phyloP scores from a whole-genome alignment of 148 eudicot genomes.

The Camellia japonica region DNA sequence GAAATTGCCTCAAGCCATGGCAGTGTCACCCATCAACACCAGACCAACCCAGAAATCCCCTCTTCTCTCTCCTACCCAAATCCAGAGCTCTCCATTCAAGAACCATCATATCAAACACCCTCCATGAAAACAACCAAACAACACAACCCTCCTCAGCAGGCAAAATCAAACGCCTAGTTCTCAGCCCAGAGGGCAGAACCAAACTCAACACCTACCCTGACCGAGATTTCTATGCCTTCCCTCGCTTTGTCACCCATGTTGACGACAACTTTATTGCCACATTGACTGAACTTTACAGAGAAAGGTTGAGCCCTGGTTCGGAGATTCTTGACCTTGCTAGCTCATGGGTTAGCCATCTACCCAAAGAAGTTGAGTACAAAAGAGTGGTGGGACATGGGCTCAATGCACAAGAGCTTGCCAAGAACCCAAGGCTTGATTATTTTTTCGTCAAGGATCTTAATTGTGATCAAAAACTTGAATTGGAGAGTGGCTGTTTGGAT shows the following conservation, averaged over 20 bases:
- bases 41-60: neutral
- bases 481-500: constrained; percentile 48
- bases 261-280: constrained; percentile 55
- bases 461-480: constrained; percentile 44
- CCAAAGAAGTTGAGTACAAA: constrained; percentile 45
- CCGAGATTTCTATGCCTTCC: constrained; percentile 57
- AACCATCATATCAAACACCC: constrained; percentile 14
- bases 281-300: constrained; percentile 44
- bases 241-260: constrained; percentile 64
- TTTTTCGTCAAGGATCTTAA: constrained; percentile 73
- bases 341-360: constrained; percentile 80
- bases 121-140: constrained; percentile 21
- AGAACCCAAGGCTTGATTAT: constrained; percentile 51
- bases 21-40: constrained; percentile 12
- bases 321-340: constrained; percentile 70
- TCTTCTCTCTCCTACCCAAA: neutral
- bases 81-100: constrained; percentile 1
- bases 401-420: constrained; percentile 67
- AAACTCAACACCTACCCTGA: constrained; percentile 48
- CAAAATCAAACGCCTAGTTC: constrained; percentile 53
- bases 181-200: constrained; percentile 47
- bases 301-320: constrained; percentile 38
- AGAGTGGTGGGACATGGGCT: constrained; percentile 71
- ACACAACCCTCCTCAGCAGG: constrained; percentile 27
- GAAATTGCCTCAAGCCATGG: constrained; percentile 23